Base-by-base conservation (phyloP, 1,139 yeast species). In the Yamadazyma taylorii region DNA sequence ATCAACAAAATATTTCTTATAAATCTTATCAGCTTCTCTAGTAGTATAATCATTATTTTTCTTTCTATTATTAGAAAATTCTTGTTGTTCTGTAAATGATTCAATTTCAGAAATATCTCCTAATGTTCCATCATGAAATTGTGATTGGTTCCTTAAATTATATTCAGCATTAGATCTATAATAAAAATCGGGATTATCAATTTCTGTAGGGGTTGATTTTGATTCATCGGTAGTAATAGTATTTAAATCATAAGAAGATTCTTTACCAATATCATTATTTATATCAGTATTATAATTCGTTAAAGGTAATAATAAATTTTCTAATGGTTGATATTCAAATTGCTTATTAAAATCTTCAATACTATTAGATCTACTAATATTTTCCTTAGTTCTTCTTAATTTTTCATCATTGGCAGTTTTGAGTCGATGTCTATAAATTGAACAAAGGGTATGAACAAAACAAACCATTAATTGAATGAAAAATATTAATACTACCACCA, bases 21-120 rank as follows among this genome's bases (percentile, higher is more conserved):
- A 74, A 30, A 72, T 69, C 23, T 58, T 45, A 46, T 75, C 81
- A 2, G 70, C 76, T 47, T 75, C 81, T 40, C 81, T 58, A 3
- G 69, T 67, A 2, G 75, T 61, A 50, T 74, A 74, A 47, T 75
- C 75, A 19, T 56, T 65, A 11, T 48, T 41, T 23, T 45, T 45
- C 41, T 52, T 60, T 21, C 66, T 42, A n/a, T 47, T 39, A 30
- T 51, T 49, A 8, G 63, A 56, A 29, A 39, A 43, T 30, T 49
- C 43, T 40, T 57, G 57, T 37, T 53, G 59, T 35, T 43, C 46
- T 8, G 43, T 40, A 37, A 60, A 60, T n/a, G 61, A 56, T 12
- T 33, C 43, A 25, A 24, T 17, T 15, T 44, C 48, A 5, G 47
- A 45, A 2, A 30, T 15, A 16, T 39, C 25, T 35, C 39, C 38